Evolutionary conservation across 2,329 filamentous ascomycete genomes (phyloP).

Genomic region (Dryadomyces sulphureus): DNA sequence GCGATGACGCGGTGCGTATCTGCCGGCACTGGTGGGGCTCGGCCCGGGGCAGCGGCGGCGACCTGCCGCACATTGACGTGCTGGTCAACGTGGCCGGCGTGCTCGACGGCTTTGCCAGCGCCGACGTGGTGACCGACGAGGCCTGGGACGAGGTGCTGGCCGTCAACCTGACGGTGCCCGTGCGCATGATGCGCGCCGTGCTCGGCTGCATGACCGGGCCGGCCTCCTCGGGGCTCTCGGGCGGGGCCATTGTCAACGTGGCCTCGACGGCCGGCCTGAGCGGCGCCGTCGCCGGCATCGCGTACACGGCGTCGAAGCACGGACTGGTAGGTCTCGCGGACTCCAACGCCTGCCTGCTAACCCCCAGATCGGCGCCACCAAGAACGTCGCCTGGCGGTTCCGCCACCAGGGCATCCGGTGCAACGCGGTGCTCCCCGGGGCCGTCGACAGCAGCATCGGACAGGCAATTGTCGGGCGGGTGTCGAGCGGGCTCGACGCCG

Average conservation of each 20-base stretch:
- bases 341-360: not conserved
- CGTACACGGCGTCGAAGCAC: slow-evolving; percentile 20
- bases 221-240: not conserved
- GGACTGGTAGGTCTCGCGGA: slow-evolving; percentile 18
- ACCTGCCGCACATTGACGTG: slow-evolving; percentile 27
- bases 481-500: slow-evolving; percentile 13
- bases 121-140: slow-evolving; percentile 21
- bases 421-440: slow-evolving; percentile 26
- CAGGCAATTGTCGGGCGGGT: slow-evolving; percentile 12
- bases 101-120: slow-evolving; percentile 30
- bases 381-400: slow-evolving; percentile 30
- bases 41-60: not conserved
- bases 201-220: slow-evolving; percentile 22
- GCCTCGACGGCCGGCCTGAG: slow-evolving; percentile 27
- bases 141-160: slow-evolving; percentile 11
- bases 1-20: slow-evolving; percentile 18
- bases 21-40: slow-evolving; percentile 15
- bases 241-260: slow-evolving; percentile 33
- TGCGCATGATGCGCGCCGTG: slow-evolving; percentile 33
- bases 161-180: slow-evolving; percentile 36
- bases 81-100: slow-evolving; percentile 40
- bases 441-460: slow-evolving; percentile 17
- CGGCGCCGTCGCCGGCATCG: slow-evolving; percentile 21
- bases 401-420: slow-evolving; percentile 27
- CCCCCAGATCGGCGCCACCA: slow-evolving; percentile 25